Percentiles rank a stretch among this genome's conserved stretches.
Evolutionary conservation across 2,329 filamentous ascomycete genomes (phyloP).

Genomic region (Bipolaris gigantea): DNA sequence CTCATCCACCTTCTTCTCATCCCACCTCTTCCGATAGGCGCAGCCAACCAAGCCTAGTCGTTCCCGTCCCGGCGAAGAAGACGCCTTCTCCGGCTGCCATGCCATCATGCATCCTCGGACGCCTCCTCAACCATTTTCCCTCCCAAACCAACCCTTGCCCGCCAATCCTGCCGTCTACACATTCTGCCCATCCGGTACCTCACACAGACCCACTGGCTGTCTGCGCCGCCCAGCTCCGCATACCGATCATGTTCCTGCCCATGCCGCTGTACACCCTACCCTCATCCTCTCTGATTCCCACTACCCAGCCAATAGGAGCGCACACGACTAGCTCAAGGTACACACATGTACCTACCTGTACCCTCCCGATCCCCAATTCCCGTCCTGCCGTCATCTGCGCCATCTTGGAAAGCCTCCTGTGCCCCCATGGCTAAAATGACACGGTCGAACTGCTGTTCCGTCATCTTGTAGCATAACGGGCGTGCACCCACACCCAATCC

Average conservation of each 20-base stretch:
- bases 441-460: conserved; percentile 8
- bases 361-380: conserved; percentile 12
- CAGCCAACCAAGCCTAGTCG: neutral
- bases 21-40: neutral
- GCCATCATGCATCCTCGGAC: neutral
- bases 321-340: neutral
- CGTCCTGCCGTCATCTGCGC: conserved; percentile 15
- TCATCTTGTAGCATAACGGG: neutral
- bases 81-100: neutral
- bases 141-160: neutral
- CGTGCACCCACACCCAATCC: neutral
- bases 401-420: conserved; percentile 11
- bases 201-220: conserved; percentile 10
- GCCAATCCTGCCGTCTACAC: conserved; percentile 12
- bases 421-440: conserved; percentile 2
- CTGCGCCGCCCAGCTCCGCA: conserved; percentile 10
- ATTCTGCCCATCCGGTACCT: conserved; percentile 9
- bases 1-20: neutral
- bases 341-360: neutral
- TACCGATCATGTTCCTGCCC: conserved; percentile 7
- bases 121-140: neutral
- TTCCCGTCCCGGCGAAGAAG: neutral
- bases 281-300: neutral
- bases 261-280: neutral
- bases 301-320: conserved; percentile 8